Conservation (phyloP, 768 basidiomycete genomes). For the Leccinum variicolor region DNA sequence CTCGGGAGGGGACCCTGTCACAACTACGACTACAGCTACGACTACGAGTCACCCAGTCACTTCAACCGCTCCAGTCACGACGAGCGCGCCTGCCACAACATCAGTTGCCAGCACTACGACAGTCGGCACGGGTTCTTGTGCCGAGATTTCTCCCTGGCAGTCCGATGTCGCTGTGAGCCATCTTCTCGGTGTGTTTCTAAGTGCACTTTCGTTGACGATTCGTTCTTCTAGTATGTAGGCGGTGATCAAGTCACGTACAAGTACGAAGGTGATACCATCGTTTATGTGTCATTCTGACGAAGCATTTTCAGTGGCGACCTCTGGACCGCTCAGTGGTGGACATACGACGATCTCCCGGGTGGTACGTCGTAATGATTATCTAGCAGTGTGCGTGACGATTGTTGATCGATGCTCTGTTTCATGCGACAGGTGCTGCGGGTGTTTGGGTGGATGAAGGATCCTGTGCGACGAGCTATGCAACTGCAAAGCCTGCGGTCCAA, state of each 20-base stretch:
- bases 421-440: slow-evolving; percentile 10
- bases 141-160: slow-evolving; percentile 43
- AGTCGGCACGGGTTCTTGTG: slow-evolving; percentile 32
- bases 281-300: not conserved
- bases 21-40: not conserved
- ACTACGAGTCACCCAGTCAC: slow-evolving; percentile 24
- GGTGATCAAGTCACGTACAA: slow-evolving; percentile 43
- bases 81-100: slow-evolving; percentile 7
- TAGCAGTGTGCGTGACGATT: too few relatives aligned
- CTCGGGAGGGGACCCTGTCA: slow-evolving; percentile 20
- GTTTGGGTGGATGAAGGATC: slow-evolving; percentile 16
- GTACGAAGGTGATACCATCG: slow-evolving; percentile 23
- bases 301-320: slow-evolving; percentile 37
- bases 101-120: slow-evolving; percentile 7
- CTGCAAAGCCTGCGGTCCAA: not conserved
- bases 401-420: not conserved
- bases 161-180: slow-evolving; percentile 36
- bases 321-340: slow-evolving; percentile 53
- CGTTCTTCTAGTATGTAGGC: slow-evolving; percentile 37
- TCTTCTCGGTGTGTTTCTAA: not conserved
- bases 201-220: not conserved
- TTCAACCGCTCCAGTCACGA: slow-evolving; percentile 16
- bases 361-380: slow-evolving; percentile 18
- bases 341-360: slow-evolving; percentile 35
- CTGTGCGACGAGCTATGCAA: slow-evolving; percentile 8